Evolutionary conservation across 139 green algal genomes (phyloP).

Genomic region (Asterochloris sp.): DNA sequence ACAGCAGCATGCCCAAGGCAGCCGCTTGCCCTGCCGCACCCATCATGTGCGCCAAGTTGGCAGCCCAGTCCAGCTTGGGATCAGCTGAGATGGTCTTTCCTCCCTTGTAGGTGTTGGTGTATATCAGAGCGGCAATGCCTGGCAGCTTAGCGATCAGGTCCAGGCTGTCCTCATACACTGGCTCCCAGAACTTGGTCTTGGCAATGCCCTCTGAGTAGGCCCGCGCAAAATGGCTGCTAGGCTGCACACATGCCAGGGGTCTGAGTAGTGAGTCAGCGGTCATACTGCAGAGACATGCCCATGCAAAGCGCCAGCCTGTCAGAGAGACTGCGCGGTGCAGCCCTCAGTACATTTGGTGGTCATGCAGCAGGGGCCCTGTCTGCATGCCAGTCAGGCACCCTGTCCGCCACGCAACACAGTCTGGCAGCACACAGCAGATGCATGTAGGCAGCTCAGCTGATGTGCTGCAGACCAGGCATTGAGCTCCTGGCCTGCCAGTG

Average conservation of each 20-base stretch:
- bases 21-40: slow-evolving; percentile 34
- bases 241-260: slow-evolving; percentile 39
- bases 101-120: slow-evolving; percentile 66
- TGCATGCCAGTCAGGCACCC: too few species aligned
- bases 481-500: too few species aligned
- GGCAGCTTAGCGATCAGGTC: slow-evolving; percentile 95
- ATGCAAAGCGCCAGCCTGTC: too few species aligned
- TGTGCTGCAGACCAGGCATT: too few species aligned
- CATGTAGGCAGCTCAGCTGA: too few species aligned
- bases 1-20: too few species aligned
- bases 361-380: too few species aligned
- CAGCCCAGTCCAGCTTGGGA: slow-evolving; percentile 87
- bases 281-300: too few species aligned
- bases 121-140: slow-evolving; percentile 84
- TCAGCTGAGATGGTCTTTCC: slow-evolving; percentile 57
- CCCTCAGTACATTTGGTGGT: too few species aligned
- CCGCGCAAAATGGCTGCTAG: slow-evolving; percentile 75
- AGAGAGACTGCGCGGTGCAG: too few species aligned
- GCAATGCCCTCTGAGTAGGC: slow-evolving; percentile 83
- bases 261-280: background rate
- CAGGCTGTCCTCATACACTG: slow-evolving; percentile 86
- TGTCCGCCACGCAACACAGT: too few species aligned
- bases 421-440: too few species aligned
- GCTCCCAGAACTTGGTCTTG: slow-evolving; percentile 93
- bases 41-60: slow-evolving; percentile 96